Conservation (phyloP, 441 rosid genomes). For the Eruca vesicaria region DNA sequence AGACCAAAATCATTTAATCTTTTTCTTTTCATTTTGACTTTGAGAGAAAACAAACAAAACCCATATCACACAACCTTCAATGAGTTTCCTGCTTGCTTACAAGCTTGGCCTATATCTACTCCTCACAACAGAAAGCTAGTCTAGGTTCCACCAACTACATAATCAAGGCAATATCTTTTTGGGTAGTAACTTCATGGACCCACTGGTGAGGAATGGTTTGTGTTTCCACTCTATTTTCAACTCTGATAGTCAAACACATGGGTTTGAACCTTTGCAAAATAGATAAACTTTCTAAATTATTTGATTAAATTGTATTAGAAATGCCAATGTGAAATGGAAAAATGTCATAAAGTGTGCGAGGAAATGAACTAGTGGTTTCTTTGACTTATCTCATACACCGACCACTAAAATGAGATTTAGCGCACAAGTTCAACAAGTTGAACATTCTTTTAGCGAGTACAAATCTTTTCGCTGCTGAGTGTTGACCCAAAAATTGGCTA, state of each 20-base stretch:
- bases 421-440: slow-evolving; percentile 9
- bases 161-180: not conserved
- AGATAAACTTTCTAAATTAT: not conserved
- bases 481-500: not conserved
- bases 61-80: not conserved
- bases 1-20: not conserved
- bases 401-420: slow-evolving; percentile 19
- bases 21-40: not conserved
- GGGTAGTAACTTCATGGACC: slow-evolving; percentile 12
- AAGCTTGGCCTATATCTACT: not conserved
- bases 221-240: slow-evolving; percentile 8
- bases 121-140: not conserved
- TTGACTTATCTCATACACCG: slow-evolving; percentile 28
- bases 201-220: not conserved
- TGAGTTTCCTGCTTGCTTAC: not conserved
- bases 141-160: not conserved
- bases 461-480: not conserved
- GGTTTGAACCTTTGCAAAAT: slow-evolving; percentile 2
- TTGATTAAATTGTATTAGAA: not conserved
- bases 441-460: not conserved
- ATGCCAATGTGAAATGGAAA: slow-evolving; percentile 23
- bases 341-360: slow-evolving; percentile 22
- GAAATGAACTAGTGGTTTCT: slow-evolving; percentile 10
- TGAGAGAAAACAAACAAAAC: not conserved
- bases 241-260: slow-evolving; percentile 23